Percentiles rank a stretch among this genome's conserved stretches.
These are phyloP conservation scores for Arctium lappa DNA, from an alignment of 129 eudicot genomes.

Conservation along the genomic window DNA sequence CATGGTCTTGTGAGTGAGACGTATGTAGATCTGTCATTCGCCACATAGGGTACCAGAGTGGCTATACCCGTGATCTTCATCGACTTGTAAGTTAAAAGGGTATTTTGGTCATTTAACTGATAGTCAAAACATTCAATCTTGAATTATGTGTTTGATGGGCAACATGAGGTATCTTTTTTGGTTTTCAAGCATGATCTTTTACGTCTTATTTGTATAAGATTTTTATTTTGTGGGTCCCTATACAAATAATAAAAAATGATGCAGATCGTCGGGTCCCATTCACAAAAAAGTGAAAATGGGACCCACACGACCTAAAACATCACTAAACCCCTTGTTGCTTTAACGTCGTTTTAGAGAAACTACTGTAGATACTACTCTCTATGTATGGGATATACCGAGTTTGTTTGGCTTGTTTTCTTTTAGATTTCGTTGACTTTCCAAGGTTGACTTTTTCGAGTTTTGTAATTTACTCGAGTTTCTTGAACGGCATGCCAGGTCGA, in stretches of 20 bases:
- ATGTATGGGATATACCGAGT: neutral
- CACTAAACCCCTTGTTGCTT: too few species aligned
- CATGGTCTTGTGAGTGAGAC: neutral
- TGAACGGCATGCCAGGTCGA: slow-evolving; percentile 44
- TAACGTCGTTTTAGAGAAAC: too few species aligned
- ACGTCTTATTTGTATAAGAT: too few species aligned
- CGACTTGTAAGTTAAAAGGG: neutral
- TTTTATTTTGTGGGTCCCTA: neutral
- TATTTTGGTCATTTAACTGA: neutral
- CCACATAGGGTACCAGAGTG: neutral
- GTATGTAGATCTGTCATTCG: neutral
- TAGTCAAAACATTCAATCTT: neutral
- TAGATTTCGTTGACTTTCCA: neutral
- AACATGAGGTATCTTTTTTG: neutral
- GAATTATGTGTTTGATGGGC: neutral
- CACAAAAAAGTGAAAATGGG: neutral
- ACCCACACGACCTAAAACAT: neutral
- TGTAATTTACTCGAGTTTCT: neutral
- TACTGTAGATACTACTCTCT: too few species aligned
- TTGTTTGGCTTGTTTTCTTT: neutral
- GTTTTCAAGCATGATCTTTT: too few species aligned
- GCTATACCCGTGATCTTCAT: neutral
- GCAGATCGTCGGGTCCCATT: neutral
- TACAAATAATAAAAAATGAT: neutral
- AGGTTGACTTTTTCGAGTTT: neutral